A percentile compares a stretch with the other conserved stretches of the same genome.
Conservation (phyloP, 2,329 filamentous ascomycete genomes). For the Stagonosporopsis chrysanthemi region DNA sequence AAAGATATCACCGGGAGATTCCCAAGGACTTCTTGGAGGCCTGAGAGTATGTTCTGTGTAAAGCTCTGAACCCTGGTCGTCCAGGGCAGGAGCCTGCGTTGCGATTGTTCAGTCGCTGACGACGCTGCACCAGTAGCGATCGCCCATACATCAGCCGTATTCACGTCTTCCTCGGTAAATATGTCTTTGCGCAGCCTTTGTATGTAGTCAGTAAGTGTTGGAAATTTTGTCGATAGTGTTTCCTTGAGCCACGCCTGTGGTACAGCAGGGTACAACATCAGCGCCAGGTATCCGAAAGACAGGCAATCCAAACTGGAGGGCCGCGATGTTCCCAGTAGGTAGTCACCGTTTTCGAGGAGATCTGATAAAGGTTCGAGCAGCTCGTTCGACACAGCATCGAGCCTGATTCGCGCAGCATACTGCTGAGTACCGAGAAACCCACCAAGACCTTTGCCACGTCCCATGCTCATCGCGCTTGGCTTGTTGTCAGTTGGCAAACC, state of each 20-base stretch:
- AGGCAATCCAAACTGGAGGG: conserved; percentile 78
- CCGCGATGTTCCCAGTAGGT: conserved; percentile 61
- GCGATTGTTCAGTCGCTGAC: neutral
- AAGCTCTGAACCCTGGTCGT: conserved; percentile 22
- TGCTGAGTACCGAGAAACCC: conserved; percentile 71
- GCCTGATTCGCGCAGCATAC: conserved; percentile 75
- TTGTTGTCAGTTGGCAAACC: conserved; percentile 47
- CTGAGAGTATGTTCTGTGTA: conserved; percentile 18
- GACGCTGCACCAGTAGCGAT: conserved; percentile 25
- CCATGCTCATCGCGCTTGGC: conserved; percentile 55
- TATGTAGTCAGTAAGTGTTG: conserved; percentile 50
- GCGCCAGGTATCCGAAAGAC: conserved; percentile 77
- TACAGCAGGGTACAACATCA: conserved; percentile 71
- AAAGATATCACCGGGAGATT: conserved; percentile 36
- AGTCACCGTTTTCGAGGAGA: conserved; percentile 64
- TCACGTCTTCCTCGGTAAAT: conserved; percentile 32
- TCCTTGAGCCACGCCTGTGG: conserved; percentile 69
- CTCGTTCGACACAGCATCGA: conserved; percentile 74
- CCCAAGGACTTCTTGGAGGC: conserved; percentile 31
- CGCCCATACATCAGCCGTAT: conserved; percentile 39
- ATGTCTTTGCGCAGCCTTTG: conserved; percentile 43
- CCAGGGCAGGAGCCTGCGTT: conserved; percentile 36
- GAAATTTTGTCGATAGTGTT: conserved; percentile 60
- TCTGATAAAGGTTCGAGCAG: conserved; percentile 74
- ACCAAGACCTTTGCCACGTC: conserved; percentile 65